These are phyloP conservation scores for Dictyophora rubrovolvata DNA, from an alignment of 768 basidiomycete genomes.

Conservation along the genomic window DNA sequence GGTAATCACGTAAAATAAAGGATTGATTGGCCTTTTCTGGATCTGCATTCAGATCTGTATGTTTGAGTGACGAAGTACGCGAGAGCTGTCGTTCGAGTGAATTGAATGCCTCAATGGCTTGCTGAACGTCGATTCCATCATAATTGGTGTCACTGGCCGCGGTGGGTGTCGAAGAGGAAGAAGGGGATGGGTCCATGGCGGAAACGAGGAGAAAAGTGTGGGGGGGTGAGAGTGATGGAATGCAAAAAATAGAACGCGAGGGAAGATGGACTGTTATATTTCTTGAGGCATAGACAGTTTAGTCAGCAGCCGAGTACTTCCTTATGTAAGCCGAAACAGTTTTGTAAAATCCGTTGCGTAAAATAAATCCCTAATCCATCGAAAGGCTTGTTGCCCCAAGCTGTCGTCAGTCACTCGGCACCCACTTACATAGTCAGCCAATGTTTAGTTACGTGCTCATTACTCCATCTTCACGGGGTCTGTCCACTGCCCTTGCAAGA, in stretches of 20 bases:
- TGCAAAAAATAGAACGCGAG: too few species aligned
- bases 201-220: neutral
- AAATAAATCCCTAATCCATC: too few species aligned
- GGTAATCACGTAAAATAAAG: conserved; percentile 61
- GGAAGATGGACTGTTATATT: too few species aligned
- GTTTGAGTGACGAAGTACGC: conserved; percentile 1
- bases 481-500: conserved; percentile 45
- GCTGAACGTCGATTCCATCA: conserved; percentile 12
- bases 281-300: too few species aligned
- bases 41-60: conserved; percentile 17
- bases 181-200: neutral
- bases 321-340: too few species aligned
- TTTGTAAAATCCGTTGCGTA: too few species aligned
- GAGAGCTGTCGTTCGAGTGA: conserved; percentile 13
- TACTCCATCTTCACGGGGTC: conserved; percentile 45
- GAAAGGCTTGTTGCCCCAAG: too few species aligned
- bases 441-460: conserved; percentile 40
- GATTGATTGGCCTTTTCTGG: conserved; percentile 32
- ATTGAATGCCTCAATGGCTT: conserved; percentile 15
- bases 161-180: conserved; percentile 1
- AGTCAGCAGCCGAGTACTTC: too few species aligned
- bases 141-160: neutral
- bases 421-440: neutral
- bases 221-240: too few species aligned
- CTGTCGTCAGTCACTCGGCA: too few species aligned